Percentiles rank a stretch among this genome's conserved stretches.
Conservation (phyloP, 2,329 filamentous ascomycete genomes). For the Alternaria dauci region DNA sequence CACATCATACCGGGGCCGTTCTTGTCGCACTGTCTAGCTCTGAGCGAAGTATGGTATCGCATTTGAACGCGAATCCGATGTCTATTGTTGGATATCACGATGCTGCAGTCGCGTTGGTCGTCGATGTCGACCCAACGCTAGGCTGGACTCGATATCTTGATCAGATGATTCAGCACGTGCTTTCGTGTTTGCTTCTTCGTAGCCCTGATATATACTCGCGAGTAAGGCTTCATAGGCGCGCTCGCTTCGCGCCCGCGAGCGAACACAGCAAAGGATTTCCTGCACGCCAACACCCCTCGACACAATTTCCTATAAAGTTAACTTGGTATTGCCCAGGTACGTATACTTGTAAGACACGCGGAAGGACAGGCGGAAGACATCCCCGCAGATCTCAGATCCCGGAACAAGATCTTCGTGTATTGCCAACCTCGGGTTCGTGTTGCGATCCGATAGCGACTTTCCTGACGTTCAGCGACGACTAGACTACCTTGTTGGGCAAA, state of each 20-base stretch:
- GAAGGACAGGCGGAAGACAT: background rate
- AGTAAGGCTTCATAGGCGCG: background rate
- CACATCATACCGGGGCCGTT: background rate
- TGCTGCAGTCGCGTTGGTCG: background rate
- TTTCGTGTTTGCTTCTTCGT: background rate
- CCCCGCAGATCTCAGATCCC: conserved; percentile 1
- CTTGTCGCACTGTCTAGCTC: background rate
- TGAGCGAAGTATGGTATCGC: background rate
- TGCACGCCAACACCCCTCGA: background rate
- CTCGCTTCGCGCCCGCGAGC: background rate
- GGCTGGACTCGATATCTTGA: background rate
- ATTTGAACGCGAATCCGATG: background rate
- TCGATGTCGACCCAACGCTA: background rate
- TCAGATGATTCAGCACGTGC: background rate
- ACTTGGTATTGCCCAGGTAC: background rate
- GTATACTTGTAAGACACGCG: background rate
- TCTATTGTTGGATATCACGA: background rate
- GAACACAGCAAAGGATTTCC: background rate
- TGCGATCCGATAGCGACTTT: background rate
- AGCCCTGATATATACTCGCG: background rate
- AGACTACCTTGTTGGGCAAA: background rate
- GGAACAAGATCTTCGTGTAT: background rate
- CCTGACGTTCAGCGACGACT: background rate
- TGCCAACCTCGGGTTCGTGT: background rate
- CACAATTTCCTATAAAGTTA: background rate